Conservation (phyloP, 2,329 filamentous ascomycete species). For the Scorias spongiosa region DNA sequence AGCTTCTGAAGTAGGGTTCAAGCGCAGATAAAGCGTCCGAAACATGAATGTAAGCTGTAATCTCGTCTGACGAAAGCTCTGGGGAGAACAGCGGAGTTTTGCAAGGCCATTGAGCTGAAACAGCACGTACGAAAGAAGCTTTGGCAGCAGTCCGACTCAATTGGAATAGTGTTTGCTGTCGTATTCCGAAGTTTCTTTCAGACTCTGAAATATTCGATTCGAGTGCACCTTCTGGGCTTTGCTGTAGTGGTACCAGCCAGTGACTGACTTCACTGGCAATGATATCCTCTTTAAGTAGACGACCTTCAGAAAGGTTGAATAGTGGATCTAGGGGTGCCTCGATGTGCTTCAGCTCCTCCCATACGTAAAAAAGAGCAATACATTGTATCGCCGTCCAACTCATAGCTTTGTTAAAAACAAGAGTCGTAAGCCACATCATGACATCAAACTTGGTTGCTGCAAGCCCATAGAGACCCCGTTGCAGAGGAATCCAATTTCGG, state of each 20-base stretch:
- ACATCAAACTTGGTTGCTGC: slow-evolving; percentile 3
- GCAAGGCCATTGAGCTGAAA: neutral
- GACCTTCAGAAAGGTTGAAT: neutral
- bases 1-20: neutral
- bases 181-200: neutral
- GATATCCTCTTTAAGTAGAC: neutral
- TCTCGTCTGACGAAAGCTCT: neutral
- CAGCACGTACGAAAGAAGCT: neutral
- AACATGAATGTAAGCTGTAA: neutral
- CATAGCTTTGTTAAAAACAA: slow-evolving; percentile 27
- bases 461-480: neutral
- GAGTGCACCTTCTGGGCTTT: neutral
- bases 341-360: neutral
- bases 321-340: neutral
- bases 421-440: slow-evolving; percentile 17
- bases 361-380: slow-evolving; percentile 30
- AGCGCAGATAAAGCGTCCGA: neutral
- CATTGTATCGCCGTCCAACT: slow-evolving; percentile 29
- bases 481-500: neutral
- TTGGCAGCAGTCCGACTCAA: neutral
- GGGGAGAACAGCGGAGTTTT: neutral
- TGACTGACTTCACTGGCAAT: neutral
- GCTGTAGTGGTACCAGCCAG: neutral
- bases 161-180: neutral
- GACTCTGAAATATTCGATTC: neutral